Evolutionary conservation across 108 stramenopile species (phyloP), one percentile per base, ranked within the genome.

Genomic region (Cyclotella atomus): DNA sequence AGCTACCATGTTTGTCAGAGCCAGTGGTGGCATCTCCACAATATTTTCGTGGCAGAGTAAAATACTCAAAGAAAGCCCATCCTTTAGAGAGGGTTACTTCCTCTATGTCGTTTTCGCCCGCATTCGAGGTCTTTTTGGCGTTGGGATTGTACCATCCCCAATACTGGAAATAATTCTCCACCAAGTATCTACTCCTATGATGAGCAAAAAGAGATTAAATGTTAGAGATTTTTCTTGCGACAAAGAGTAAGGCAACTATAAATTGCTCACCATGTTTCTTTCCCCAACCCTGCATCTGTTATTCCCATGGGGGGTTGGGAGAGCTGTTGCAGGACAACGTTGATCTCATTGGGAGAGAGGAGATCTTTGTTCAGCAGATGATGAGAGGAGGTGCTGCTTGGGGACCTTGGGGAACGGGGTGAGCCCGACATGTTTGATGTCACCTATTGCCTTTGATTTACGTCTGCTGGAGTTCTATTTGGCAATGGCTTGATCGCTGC

Each of bases 1-100:
- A 52, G 12, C 63, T 70, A 1, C 82, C 71, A 4, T 57, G 34
- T 14, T 41, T 41, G 7, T 10, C 14, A 12, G 23, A 24, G 2
- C 2, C 10, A 1, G 12, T 19, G 56, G 12, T 30, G 29, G 10
- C 5, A 23, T 52, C 66, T 0, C 73, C 77, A 23, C 21, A 29
- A 64, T 87, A 70, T 25, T 79, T 80, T 9, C 91, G 74, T n/a
- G 91, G 86, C 0, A 93, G 73, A 5, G 89, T 93, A 32, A 88
- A 73, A 55, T 89, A 88, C 50, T 93, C 89, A 56, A 84, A 90
- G 75, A 78, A 90, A 0, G 83, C 87, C 83, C 86, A 89, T 12
- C 88, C 88, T 65, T 83, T 78, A 17, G 66, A 50, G 17, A 91
- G 60, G 19, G 23, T 59, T 4, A 49, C 47, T 4, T 49, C n/a